Percentiles rank a stretch among this genome's conserved stretches.
Evolutionary conservation across 768 basidiomycete genomes (phyloP).

Genomic region (Infundibulicybe gibba): DNA sequence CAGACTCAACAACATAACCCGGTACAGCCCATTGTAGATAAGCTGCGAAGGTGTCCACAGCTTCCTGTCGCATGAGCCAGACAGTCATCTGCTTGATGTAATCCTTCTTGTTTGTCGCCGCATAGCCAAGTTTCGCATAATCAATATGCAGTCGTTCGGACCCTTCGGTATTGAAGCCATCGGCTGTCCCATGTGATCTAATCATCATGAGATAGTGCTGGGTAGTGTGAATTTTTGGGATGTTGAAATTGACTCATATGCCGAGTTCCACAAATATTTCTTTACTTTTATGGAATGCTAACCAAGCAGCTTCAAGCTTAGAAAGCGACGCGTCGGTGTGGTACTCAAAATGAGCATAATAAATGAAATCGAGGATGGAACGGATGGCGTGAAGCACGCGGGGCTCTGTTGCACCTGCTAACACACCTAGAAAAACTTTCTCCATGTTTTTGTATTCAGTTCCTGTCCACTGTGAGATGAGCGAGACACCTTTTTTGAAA

Average conservation of each 20-base stretch:
- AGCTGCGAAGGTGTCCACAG: conserved; percentile 7
- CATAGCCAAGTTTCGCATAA: conserved; percentile 24
- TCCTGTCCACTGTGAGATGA: conserved; percentile 31
- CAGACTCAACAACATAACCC: not conserved
- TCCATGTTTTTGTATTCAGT: conserved; percentile 25
- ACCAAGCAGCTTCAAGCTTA: conserved; percentile 14
- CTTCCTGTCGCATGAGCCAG: conserved; percentile 9
- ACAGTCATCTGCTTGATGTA: conserved; percentile 9
- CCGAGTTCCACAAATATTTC: conserved; percentile 20
- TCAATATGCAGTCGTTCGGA: conserved; percentile 10
- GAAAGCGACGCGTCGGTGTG: conserved; percentile 22
- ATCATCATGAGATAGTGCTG: conserved; percentile 27
- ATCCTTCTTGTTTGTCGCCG: conserved; percentile 5
- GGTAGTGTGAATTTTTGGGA: conserved; percentile 31
- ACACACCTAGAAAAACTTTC: conserved; percentile 14
- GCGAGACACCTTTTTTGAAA: conserved; percentile 14
- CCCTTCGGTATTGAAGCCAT: conserved; percentile 14
- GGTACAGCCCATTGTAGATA: too few relatives aligned
- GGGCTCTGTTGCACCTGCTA: conserved; percentile 15
- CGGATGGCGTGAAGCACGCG: conserved; percentile 16
- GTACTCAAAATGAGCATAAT: conserved; percentile 20
- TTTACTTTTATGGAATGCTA: conserved; percentile 26
- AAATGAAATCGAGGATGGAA: conserved; percentile 22
- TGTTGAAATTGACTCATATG: conserved; percentile 30
- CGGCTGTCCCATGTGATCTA: conserved; percentile 15